Evolutionary conservation across 2,329 filamentous ascomycete genomes (phyloP), one percentile per base, ranked within the genome.

Genomic region (Pleurostoma richardsiae): DNA sequence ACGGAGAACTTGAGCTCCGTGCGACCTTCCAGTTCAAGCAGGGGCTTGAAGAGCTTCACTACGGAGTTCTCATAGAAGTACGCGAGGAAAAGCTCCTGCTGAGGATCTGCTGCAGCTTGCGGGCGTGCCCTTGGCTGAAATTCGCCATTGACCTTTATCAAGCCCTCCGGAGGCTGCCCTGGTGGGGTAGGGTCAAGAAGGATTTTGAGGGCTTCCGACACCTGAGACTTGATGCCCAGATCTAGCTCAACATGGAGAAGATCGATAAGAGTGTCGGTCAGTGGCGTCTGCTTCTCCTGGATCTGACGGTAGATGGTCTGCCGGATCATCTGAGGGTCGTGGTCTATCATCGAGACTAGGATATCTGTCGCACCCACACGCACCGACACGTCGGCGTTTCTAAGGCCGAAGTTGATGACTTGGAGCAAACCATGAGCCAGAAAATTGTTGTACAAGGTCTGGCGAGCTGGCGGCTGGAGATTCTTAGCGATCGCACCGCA

Each of bases 401-500:
- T 85, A 43, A 99, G 77, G 10, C 94, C 91, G 66, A 90, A 97
- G 50, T 91, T 90, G 54, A 99, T 92, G 48, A 97, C 91, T 30
- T 83, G 80, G 49, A 97, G 82, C 6, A 99, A 79, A 7, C 94
- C 94, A 58, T 95, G 85, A 42, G 79, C 79, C 53, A 97, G 85
- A 63, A 97, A 95, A 63, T 95, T 95, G 60, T 86, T 85, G 68
- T 95, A 96, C 11, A 99, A 73, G 27, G 83, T 84, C 52, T 88
- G 85, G 50, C 94, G 82, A 6, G 83, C 84, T 29, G 86, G 86
- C 3, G 87, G 86, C 62, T 97, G 94, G 19, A 99, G 76, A 59
- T 90, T 96, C 71, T 99, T 99, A 2, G 90, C 90, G 57, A 97
- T 94, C 4, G 85, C 81, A 55, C 90, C 95, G 68, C 92, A 97